These are phyloP conservation scores for Raffaelea deltoideospora DNA, from an alignment of 2,329 filamentous ascomycete species.

Conservation along the genomic window DNA sequence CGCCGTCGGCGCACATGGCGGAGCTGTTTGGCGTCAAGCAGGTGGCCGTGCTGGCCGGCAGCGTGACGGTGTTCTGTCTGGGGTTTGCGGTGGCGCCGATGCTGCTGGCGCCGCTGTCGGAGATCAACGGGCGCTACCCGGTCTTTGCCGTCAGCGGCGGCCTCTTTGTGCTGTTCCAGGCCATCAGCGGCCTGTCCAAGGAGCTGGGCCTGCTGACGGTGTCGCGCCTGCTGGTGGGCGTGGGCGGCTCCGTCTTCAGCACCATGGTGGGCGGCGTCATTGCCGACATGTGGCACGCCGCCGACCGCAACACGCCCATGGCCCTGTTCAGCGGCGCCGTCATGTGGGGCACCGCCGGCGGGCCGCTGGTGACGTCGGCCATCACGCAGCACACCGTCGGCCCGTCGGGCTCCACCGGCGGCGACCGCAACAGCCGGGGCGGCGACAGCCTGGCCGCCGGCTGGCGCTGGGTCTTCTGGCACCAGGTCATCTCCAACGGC, in stretches of 20 bases:
- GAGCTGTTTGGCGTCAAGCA: slow-evolving; percentile 50
- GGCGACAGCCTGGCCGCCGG: slow-evolving; percentile 12
- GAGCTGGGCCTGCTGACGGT: slow-evolving; percentile 60
- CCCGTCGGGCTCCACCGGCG: slow-evolving; percentile 3
- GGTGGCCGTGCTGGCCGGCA: slow-evolving; percentile 42
- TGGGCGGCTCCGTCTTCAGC: slow-evolving; percentile 64
- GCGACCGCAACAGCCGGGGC: slow-evolving; percentile 13
- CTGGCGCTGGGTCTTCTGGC: slow-evolving; percentile 85
- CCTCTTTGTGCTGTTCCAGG: slow-evolving; percentile 55
- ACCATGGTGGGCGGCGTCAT: slow-evolving; percentile 90
- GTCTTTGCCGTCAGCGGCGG: slow-evolving; percentile 64
- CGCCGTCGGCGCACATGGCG: slow-evolving; percentile 50
- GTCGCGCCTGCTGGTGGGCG: slow-evolving; percentile 60
- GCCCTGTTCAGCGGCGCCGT: slow-evolving; percentile 70
- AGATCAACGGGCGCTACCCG: slow-evolving; percentile 74
- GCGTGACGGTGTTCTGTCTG: slow-evolving; percentile 67
- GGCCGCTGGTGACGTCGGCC: slow-evolving; percentile 56
- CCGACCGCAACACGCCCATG: slow-evolving; percentile 80
- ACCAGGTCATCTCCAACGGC: slow-evolving; percentile 58
- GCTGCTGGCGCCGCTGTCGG: slow-evolving; percentile 74
- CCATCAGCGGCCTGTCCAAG: slow-evolving; percentile 56
- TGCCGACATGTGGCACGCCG: slow-evolving; percentile 66
- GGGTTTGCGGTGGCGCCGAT: slow-evolving; percentile 78
- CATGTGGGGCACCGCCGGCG: slow-evolving; percentile 63
- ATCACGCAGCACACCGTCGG: slow-evolving; percentile 45